Evolutionary conservation across 768 basidiomycete species (phyloP), one percentile per base, ranked within the genome.

Genomic region (Boletellus sp.): DNA sequence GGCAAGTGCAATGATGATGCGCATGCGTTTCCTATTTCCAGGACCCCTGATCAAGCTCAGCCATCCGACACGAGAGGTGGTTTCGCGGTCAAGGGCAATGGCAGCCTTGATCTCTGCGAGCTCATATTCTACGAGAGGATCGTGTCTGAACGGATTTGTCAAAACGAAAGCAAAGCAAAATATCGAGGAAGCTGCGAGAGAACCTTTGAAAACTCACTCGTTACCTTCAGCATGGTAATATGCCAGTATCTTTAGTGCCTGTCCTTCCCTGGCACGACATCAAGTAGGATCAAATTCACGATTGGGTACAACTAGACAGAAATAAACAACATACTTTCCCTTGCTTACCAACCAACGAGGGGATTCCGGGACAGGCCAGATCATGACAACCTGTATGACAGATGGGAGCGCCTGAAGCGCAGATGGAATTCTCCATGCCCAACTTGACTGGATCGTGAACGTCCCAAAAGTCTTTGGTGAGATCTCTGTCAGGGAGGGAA

Each of bases 91-190:
- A 38, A 77, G 67, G 4, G 65, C 68, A 48, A 80, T 70, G 6
- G 80, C 80, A 22, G 78, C 73, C 60, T 79, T 81, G 69, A 86
- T 85, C 65, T 85, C 83, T 54, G 78, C 74, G 54, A 79, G 83
- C 60, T 83, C 81, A 59, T 77, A 81, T 54, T 77, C 71, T 2
- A 84, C 80, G 1, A 81, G 72, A 2, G 81, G 46, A n/a, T 40
- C 38, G 9, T 16, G 16, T 33, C 38, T 47, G 19, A 17, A 33
- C 2, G 11, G 17, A 8, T 33, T 9, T 9, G 16, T 10, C 8
- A 4, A 37, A 37, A 19, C 11, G n/a, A n/a, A 10, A 26, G 16
- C 0, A 12, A 24, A 20, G 13, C 16, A 1, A n/a, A 35, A 35
- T 3, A 2, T 15, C 33, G 28, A 15, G 17, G 12, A 43, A 19